Evolutionary conservation across 352 stramenopile species (phyloP).

Genomic region (Phytophthora fragariaefolia): DNA sequence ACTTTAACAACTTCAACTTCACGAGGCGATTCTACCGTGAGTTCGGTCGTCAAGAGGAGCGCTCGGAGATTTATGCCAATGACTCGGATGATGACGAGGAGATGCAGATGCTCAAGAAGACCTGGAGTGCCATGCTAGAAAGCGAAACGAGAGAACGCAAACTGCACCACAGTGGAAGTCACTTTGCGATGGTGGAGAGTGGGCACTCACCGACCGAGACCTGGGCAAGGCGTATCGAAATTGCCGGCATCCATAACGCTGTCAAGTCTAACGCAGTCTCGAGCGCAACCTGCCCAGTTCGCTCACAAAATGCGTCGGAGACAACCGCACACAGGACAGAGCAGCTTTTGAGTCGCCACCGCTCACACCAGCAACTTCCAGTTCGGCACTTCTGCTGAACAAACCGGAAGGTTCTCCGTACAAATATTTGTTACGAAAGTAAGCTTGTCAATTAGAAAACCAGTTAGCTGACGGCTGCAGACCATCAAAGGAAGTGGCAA

Average conservation of each 20-base stretch:
- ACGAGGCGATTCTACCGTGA: conserved; percentile 46
- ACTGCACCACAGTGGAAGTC: conserved; percentile 47
- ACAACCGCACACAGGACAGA: conserved; percentile 8
- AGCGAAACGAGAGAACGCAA: conserved; percentile 56
- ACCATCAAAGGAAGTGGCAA: conserved; percentile 28
- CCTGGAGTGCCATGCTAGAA: conserved; percentile 54
- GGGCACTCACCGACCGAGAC: conserved; percentile 33
- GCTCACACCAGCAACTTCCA: conserved; percentile 26
- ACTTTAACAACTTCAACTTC: conserved; percentile 43
- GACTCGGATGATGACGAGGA: conserved; percentile 64
- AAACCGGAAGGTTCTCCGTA: neutral
- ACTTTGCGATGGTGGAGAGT: conserved; percentile 48
- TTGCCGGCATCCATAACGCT: conserved; percentile 50
- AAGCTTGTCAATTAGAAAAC: conserved; percentile 11
- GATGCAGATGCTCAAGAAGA: conserved; percentile 61
- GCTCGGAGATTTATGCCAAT: conserved; percentile 23
- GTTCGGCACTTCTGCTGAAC: conserved; percentile 6
- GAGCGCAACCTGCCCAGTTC: neutral
- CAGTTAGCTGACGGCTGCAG: conserved; percentile 8
- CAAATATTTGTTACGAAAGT: conserved; percentile 6
- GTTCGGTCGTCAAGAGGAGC: conserved; percentile 34
- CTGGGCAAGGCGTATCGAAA: conserved; percentile 66
- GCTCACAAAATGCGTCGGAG: conserved; percentile 14
- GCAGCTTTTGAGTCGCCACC: conserved; percentile 22
- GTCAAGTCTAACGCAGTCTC: conserved; percentile 1